Evolutionary conservation across 2,329 filamentous ascomycete species (phyloP).

Genomic region (Hypoxylon sp.): DNA sequence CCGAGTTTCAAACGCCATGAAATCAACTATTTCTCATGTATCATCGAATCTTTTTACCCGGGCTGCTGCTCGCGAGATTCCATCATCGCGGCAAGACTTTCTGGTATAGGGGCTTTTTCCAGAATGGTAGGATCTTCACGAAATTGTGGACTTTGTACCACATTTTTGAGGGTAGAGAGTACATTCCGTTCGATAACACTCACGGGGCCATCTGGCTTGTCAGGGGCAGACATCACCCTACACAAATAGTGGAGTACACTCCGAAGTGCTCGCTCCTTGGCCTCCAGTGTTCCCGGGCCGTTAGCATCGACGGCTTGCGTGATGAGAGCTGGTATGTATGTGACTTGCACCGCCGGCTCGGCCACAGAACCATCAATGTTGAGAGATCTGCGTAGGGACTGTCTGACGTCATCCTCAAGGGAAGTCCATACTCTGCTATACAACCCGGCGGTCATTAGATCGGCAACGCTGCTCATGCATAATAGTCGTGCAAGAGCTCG

Average conservation of each 20-base stretch:
- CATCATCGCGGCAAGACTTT: slow-evolving; percentile 22
- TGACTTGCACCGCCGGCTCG: slow-evolving; percentile 56
- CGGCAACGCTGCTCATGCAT: slow-evolving; percentile 56
- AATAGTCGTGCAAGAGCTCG: slow-evolving; percentile 57
- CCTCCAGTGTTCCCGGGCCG: slow-evolving; percentile 39
- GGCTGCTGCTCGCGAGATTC: slow-evolving; percentile 1
- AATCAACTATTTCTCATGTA: neutral
- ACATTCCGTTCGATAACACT: slow-evolving; percentile 53
- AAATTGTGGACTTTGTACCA: slow-evolving; percentile 50
- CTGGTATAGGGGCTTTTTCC: slow-evolving; percentile 48
- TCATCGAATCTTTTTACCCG: neutral
- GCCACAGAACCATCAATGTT: slow-evolving; percentile 56
- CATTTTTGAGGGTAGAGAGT: slow-evolving; percentile 45
- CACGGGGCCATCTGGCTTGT: slow-evolving; percentile 36
- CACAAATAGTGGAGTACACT: slow-evolving; percentile 52
- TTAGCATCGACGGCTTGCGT: slow-evolving; percentile 51
- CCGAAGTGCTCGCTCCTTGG: slow-evolving; percentile 46
- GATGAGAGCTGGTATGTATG: slow-evolving; percentile 58
- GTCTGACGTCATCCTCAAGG: slow-evolving; percentile 42
- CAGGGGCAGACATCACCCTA: slow-evolving; percentile 47
- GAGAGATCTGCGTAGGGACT: slow-evolving; percentile 51
- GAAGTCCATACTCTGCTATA: slow-evolving; percentile 51
- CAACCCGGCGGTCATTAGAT: slow-evolving; percentile 51
- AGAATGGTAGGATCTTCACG: slow-evolving; percentile 49
- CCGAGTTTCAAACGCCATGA: slow-evolving; percentile 17